Evolutionary conservation across 192 early-diverging fungal genomes (phyloP).

Genomic region (Tieghemiomyces parasiticus): DNA sequence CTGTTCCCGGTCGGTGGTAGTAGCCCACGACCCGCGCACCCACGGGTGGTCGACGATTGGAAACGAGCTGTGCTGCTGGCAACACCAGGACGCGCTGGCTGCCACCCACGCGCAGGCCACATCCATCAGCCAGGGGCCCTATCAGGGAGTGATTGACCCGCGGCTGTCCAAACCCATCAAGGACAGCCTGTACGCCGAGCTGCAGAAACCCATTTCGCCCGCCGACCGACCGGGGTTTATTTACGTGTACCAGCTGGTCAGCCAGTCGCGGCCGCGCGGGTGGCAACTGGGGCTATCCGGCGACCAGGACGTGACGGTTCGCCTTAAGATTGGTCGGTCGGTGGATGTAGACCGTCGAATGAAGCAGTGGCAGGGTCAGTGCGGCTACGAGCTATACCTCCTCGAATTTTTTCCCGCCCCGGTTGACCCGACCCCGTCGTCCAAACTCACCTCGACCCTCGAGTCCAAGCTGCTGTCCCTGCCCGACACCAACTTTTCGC

Average conservation of each 20-base stretch:
- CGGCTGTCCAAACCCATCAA: not conserved
- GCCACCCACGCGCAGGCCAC: not conserved
- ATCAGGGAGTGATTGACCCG: not conserved
- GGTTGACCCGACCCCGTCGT: not conserved
- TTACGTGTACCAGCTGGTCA: conserved; percentile 7
- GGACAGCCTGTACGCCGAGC: not conserved
- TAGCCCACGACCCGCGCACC: not conserved
- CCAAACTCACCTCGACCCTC: not conserved
- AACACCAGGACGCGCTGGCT: not conserved
- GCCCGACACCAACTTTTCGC: not conserved
- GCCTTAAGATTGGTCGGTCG: not conserved
- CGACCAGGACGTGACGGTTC: not conserved
- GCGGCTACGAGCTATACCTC: conserved; percentile 3
- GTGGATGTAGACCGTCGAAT: conserved; percentile 1
- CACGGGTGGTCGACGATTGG: not conserved
- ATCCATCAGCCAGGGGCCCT: not conserved
- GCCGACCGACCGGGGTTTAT: conserved; percentile 1
- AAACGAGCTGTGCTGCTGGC: not conserved
- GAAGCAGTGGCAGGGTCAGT: conserved; percentile 5
- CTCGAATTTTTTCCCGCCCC: not conserved
- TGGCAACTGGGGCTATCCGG: not conserved
- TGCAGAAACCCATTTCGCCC: not conserved
- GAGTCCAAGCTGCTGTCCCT: not conserved
- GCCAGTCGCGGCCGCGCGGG: not conserved
- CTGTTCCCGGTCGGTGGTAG: not conserved